Evolutionary conservation across 1,284 basidiomycete species (phyloP).

Genomic region (Malassezia equina): DNA sequence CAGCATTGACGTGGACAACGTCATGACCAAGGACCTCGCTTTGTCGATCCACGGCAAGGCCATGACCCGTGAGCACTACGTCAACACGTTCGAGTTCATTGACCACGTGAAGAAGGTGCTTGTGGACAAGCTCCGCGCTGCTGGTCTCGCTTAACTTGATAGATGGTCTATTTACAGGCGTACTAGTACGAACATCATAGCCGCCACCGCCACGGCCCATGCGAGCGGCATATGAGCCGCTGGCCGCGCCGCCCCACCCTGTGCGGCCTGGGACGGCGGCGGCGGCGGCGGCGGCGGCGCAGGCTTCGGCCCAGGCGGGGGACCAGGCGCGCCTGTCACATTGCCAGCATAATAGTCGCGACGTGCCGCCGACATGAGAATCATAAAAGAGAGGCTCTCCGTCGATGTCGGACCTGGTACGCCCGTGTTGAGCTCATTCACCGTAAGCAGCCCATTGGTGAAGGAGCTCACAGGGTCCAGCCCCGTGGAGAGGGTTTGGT

Average conservation of each 20-base stretch:
- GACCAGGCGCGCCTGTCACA: constrained; percentile 6
- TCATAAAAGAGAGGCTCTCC: constrained; percentile 35
- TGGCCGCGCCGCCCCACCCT: not conserved
- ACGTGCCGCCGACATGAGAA: constrained; percentile 36
- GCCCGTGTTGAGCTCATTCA: constrained; percentile 35
- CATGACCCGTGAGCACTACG: constrained; percentile 46
- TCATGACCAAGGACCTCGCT: constrained; percentile 88
- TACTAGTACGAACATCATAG: not conserved
- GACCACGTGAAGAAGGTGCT: constrained; percentile 38
- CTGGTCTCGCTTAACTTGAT: not conserved
- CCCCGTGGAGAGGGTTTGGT: constrained; percentile 24
- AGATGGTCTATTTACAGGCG: too few species aligned
- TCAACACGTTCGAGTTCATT: constrained; percentile 43
- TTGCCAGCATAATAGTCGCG: constrained; percentile 27
- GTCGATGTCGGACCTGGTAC: constrained; percentile 25
- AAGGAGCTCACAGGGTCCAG: constrained; percentile 27
- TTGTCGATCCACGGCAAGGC: constrained; percentile 83
- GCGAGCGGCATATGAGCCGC: not conserved
- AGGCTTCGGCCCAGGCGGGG: not conserved
- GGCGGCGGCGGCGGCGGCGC: too few species aligned
- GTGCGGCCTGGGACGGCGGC: too few species aligned
- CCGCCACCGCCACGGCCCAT: not conserved
- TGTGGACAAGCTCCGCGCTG: constrained; percentile 23
- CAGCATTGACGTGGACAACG: constrained; percentile 73
- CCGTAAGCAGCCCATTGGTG: constrained; percentile 20